phyloP scores from a whole-genome alignment of 306 rosid genomes.

The Quercus mongolica region DNA sequence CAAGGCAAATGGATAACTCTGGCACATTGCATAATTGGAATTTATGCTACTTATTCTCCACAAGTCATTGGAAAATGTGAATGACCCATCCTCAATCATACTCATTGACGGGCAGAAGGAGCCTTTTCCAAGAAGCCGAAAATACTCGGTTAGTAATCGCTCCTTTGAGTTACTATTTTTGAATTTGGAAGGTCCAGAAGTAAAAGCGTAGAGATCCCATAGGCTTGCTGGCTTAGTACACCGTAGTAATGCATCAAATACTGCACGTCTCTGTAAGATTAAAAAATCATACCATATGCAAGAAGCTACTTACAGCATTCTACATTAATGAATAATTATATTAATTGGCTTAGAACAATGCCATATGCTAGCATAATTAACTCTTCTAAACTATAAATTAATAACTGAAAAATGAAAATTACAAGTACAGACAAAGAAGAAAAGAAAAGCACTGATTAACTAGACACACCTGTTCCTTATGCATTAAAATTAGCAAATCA shows the following conservation, averaged over 20 bases:
- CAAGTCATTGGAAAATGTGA: constrained; percentile 66
- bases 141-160: constrained; percentile 84
- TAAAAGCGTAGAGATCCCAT: constrained; percentile 89
- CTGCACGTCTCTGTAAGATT: constrained; percentile 61
- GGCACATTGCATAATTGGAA: constrained; percentile 69
- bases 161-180: constrained; percentile 62
- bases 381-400: background rate
- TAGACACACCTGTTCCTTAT: background rate
- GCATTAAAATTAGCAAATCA: constrained; percentile 10
- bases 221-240: constrained; percentile 61
- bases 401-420: background rate
- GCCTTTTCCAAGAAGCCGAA: constrained; percentile 84
- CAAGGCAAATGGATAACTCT: constrained; percentile 91
- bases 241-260: constrained; percentile 62
- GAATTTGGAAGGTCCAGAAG: constrained; percentile 71
- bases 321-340: background rate
- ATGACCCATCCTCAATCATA: constrained; percentile 77
- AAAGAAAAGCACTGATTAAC: background rate
- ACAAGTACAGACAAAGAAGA: background rate
- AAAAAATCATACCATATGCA: constrained; percentile 24
- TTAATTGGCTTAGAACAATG: constrained; percentile 2
- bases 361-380: constrained; percentile 2
- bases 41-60: constrained; percentile 90
- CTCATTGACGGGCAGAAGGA: constrained; percentile 44
- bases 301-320: constrained; percentile 28